Base-by-base conservation (phyloP, 1,284 basidiomycete species). In the Agaricales sp. region DNA sequence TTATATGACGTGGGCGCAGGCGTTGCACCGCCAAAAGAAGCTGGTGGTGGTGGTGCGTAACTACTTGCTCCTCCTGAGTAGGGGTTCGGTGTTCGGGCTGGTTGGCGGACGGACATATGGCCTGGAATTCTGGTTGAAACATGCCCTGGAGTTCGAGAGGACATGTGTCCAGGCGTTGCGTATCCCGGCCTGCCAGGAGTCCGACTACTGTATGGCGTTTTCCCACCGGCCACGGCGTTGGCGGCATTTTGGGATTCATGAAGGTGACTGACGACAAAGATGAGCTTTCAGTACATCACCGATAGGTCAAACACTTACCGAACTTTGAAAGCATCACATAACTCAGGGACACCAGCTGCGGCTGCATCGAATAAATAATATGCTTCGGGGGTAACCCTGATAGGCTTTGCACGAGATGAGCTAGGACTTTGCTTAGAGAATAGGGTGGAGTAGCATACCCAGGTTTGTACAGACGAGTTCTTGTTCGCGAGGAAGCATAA, bases 291-390 rank as follows among this genome's bases (percentile, higher is more conserved):
- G 57, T 20, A 38, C 37, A 50, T 20, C 43, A 26, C 30, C 21
- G 19, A 46, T 25, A 24, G 26, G 26, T 6, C 6, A 12, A 26
- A 13, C 19, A 54, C 76, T 60, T 66, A 87, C 78, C 87, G 74
- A 60, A 90, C 81, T 80, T 96, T 96, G 80, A 97, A 97, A 14
- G 92, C 92, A 62, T 96, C 92, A 57, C 92, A 95, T 2, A 97
- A 70, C 65, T 94, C 91, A 0, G 88, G 82, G 20, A 97, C 90
- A 50, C 89, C 92, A 6, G 88, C 83, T 22, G 92, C 87, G 45
- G 89, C 78, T 12, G 91, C 89, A 55, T 91, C 89, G 59, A 89
- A 88, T 13, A 96, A 75, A 61, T 87, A 87, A 64, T 91, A 96
- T 1, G 90, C 90, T 61, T 92, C 89, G 3, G 93, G 92, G 3